Base-by-base conservation (phyloP, 2,329 filamentous ascomycete genomes). In the Pseudomassariella vexata region DNA sequence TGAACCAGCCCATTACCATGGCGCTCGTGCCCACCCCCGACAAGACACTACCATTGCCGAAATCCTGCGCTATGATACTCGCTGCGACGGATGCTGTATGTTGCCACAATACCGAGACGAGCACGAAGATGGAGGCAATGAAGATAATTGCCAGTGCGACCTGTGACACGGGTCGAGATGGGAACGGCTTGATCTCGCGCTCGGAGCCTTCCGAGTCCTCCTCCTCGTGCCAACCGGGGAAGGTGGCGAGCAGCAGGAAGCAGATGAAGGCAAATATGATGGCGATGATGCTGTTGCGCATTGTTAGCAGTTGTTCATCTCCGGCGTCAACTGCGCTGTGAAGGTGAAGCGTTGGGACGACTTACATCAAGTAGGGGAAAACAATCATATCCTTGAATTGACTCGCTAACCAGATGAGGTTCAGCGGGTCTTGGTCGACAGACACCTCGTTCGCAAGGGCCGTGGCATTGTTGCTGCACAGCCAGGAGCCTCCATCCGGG, bases 311-410 rank as follows among this genome's bases (percentile, higher is more conserved):
- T 9, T 17, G n/a, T n/a, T n/a, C n/a, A n/a, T n/a, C n/a, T n/a
- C n/a, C n/a, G n/a, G n/a, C n/a, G n/a, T n/a, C n/a, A n/a, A n/a
- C n/a, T n/a, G n/a, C n/a, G n/a, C n/a, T n/a, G n/a, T n/a, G n/a
- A n/a, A n/a, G n/a, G n/a, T n/a, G n/a, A n/a, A n/a, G n/a, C 8
- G n/a, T 19, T 19, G 9, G 11, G 12, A 28, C 12, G 11, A 68
- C 85, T 68, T 60, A 92, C 84, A 98, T 82, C 14, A 98, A 67
- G 55, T 96, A 98, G 8, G 92, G 92, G 57, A 98, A 98, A 26
- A 98, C 90, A 56, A 98, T 92, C 63, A 89, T 90, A 60, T 96
- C 88, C 62, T 96, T 96, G 67, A 98, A 98, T 45, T 94, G 94
- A 48, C 83, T 82, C 16, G 92, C 90, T 34, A 98, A 77, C 92